phyloP scores from a whole-genome alignment of 2,329 filamentous ascomycete genomes.

The Sporothrix euskadiensis region DNA sequence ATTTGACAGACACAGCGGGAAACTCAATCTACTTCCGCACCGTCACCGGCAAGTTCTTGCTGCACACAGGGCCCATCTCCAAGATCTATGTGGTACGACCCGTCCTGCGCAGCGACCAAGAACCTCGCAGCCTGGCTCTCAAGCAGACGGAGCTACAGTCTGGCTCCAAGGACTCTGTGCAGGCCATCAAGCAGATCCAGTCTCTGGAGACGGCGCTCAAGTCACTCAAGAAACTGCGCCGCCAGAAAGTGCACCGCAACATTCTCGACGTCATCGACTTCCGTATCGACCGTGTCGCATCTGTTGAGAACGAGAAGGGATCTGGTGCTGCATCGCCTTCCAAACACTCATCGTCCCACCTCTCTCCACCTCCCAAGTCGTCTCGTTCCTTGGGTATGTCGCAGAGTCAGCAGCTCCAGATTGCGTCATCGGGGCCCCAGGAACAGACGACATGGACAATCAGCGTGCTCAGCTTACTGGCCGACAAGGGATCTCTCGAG shows the following conservation, averaged over 20 bases:
- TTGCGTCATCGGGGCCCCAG: slow-evolving; percentile 36
- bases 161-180: slow-evolving; percentile 57
- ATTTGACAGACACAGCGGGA: slow-evolving; percentile 63
- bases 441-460: slow-evolving; percentile 63
- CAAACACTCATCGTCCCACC: slow-evolving; percentile 7
- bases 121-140: slow-evolving; percentile 66
- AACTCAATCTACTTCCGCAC: slow-evolving; percentile 67
- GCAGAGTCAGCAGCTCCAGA: slow-evolving; percentile 18
- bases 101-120: slow-evolving; percentile 55
- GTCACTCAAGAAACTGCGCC: slow-evolving; percentile 69
- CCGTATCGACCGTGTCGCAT: slow-evolving; percentile 62
- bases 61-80: slow-evolving; percentile 66
- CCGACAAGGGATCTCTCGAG: slow-evolving; percentile 77
- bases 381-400: background rate
- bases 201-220: slow-evolving; percentile 76
- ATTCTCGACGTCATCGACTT: slow-evolving; percentile 80
- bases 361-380: slow-evolving; percentile 11
- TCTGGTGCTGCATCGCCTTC: background rate
- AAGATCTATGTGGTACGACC: slow-evolving; percentile 73
- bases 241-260: slow-evolving; percentile 76
- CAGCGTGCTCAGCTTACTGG: slow-evolving; percentile 72
- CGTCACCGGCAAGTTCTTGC: slow-evolving; percentile 67
- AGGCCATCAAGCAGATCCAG: slow-evolving; percentile 75
- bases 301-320: background rate
- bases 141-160: slow-evolving; percentile 68